phyloP scores from a whole-genome alignment of 2,329 filamentous ascomycete species.

The Huntiella decipiens region DNA sequence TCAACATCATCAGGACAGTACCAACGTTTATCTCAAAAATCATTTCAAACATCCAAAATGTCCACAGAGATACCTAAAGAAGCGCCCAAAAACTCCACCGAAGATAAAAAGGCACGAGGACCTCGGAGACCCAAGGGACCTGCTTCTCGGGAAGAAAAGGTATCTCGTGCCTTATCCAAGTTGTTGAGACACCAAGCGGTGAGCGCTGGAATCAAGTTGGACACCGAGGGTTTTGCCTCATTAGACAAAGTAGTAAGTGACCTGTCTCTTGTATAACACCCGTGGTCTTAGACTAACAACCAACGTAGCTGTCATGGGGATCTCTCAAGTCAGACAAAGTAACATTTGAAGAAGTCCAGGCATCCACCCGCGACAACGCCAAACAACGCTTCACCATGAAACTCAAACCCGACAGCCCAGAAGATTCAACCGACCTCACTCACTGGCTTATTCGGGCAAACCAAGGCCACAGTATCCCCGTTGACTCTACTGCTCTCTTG shows the following conservation, averaged over 20 bases:
- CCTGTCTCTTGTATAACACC: not conserved
- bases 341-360: slow-evolving; percentile 54
- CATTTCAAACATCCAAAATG: no score
- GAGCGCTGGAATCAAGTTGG: slow-evolving; percentile 36
- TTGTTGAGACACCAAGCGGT: slow-evolving; percentile 37
- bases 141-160: slow-evolving; percentile 25
- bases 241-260: slow-evolving; percentile 38
- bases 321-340: slow-evolving; percentile 49
- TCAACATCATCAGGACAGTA: no score
- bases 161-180: slow-evolving; percentile 35
- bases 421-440: slow-evolving; percentile 28
- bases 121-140: slow-evolving; percentile 15
- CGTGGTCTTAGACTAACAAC: not conserved
- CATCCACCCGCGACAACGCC: slow-evolving; percentile 54
- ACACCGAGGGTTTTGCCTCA: slow-evolving; percentile 39
- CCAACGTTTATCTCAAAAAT: no score
- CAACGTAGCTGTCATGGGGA: slow-evolving; percentile 30
- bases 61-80: no score
- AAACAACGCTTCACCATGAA: slow-evolving; percentile 84
- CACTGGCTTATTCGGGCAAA: slow-evolving; percentile 84
- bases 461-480: slow-evolving; percentile 75
- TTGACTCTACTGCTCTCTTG: slow-evolving; percentile 52
- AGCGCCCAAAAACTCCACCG: not conserved
- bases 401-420: slow-evolving; percentile 14
- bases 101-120: not conserved